Conservation (phyloP, 805 yeast species). For the Starmerella vaccinii region DNA sequence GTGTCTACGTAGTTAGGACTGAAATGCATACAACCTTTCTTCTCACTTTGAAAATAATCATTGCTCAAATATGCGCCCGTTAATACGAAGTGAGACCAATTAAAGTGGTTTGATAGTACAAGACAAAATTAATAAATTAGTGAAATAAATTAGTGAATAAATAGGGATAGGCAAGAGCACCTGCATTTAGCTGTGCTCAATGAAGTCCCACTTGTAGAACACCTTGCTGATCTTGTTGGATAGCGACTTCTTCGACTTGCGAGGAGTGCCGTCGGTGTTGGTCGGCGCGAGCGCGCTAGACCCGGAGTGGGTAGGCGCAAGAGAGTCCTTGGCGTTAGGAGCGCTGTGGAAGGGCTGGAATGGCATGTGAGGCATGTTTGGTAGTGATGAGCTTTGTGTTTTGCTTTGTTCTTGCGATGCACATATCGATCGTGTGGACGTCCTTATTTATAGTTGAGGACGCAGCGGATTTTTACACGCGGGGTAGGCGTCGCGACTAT, state of each 20-base stretch:
- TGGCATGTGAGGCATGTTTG: conserved; percentile 2
- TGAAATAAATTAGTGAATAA: neutral
- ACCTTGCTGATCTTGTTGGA: neutral
- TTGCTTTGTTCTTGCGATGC: neutral
- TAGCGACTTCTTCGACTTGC: neutral
- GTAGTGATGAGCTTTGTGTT: neutral
- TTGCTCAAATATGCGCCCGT: neutral
- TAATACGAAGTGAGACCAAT: neutral
- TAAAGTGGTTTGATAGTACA: too few relatives aligned
- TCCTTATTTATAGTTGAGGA: conserved; percentile 1
- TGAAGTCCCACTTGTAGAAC: conserved; percentile 2
- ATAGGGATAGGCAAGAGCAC: neutral
- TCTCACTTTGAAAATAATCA: too few relatives aligned
- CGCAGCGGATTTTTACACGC: neutral
- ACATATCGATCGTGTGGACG: neutral
- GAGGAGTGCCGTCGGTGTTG: conserved; percentile 1
- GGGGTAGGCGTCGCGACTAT: neutral
- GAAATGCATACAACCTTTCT: too few relatives aligned
- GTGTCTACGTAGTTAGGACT: too few relatives aligned
- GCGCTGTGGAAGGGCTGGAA: neutral
- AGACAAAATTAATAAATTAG: neutral
- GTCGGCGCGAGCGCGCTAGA: conserved; percentile 5
- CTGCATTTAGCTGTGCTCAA: neutral
- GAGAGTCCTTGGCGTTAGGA: neutral
- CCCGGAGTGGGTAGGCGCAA: neutral